Conservation (phyloP, 306 rosid species). For the barrel medic (Medicago truncatula) region MtrunA17r5.0-ANR NC_053048.1:48432001-48432500, state of each 20-base stretch:
- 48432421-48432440: slow-evolving; percentile 8
- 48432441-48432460: slow-evolving; percentile 10
- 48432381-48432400: slow-evolving; percentile 24
- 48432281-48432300: slow-evolving; percentile 90
- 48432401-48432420: slow-evolving; percentile 21
- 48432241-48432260: slow-evolving; percentile 81
- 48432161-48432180: slow-evolving; percentile 39
- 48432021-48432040: slow-evolving; percentile 90
- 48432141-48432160: neutral
- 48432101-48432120: slow-evolving; percentile 92
- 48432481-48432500: slow-evolving; percentile 10
- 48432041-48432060: slow-evolving; percentile 78
- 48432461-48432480: neutral
- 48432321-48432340: slow-evolving; percentile 77
- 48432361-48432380: slow-evolving; percentile 34
- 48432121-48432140: slow-evolving; percentile 98
- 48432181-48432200: slow-evolving; percentile 38
- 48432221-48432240: too few relatives aligned
- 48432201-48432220: neutral
- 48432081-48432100: slow-evolving; percentile 77
- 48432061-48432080: slow-evolving; percentile 91
- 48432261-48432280: slow-evolving; percentile 96
- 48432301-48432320: slow-evolving; percentile 88
- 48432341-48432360: slow-evolving; percentile 42
- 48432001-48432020: slow-evolving; percentile 92